A percentile compares a stretch with the other conserved stretches of the same genome.
These are phyloP conservation scores for Aspergillus brunneoviolaceus DNA, from an alignment of 2,329 filamentous ascomycete species.

Conservation along the genomic window DNA sequence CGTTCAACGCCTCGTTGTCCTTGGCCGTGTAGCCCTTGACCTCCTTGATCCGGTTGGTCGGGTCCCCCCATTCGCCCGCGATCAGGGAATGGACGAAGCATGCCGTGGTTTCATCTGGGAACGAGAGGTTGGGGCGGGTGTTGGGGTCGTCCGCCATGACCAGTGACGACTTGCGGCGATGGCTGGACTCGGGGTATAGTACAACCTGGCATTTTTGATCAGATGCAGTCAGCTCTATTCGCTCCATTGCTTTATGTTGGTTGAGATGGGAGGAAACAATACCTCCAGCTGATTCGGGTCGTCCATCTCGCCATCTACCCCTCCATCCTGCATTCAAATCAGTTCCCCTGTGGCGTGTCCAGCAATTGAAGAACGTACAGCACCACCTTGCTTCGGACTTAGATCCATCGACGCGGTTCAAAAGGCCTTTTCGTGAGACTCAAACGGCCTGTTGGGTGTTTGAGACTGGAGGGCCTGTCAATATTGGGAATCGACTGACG, in stretches of 20 bases:
- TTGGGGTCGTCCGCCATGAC: slow-evolving; percentile 45
- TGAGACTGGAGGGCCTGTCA: neutral
- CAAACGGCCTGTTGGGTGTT: neutral
- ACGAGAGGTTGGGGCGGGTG: slow-evolving; percentile 38
- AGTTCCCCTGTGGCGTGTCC: slow-evolving; percentile 1
- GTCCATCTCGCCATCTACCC: slow-evolving; percentile 35
- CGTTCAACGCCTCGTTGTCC: slow-evolving; percentile 16
- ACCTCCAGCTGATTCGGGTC: slow-evolving; percentile 39
- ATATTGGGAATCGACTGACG: neutral
- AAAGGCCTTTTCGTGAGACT: neutral
- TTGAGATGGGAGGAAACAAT: neutral
- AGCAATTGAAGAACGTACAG: slow-evolving; percentile 20
- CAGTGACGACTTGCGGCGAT: slow-evolving; percentile 62
- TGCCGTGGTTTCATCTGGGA: slow-evolving; percentile 46
- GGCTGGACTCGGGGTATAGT: slow-evolving; percentile 53
- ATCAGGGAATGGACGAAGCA: slow-evolving; percentile 64
- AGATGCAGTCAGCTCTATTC: neutral
- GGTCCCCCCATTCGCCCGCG: slow-evolving; percentile 34
- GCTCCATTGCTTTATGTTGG: neutral
- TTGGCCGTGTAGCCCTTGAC: slow-evolving; percentile 7
- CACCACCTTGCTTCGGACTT: slow-evolving; percentile 9
- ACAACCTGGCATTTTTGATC: slow-evolving; percentile 49
- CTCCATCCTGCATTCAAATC: slow-evolving; percentile 26
- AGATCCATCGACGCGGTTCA: slow-evolving; percentile 4
- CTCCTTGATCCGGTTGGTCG: slow-evolving; percentile 8